A percentile compares a stretch with the other conserved stretches of the same genome.
Conservation (phyloP, 257 asterid species). For the Handroanthus guayacan region DNA sequence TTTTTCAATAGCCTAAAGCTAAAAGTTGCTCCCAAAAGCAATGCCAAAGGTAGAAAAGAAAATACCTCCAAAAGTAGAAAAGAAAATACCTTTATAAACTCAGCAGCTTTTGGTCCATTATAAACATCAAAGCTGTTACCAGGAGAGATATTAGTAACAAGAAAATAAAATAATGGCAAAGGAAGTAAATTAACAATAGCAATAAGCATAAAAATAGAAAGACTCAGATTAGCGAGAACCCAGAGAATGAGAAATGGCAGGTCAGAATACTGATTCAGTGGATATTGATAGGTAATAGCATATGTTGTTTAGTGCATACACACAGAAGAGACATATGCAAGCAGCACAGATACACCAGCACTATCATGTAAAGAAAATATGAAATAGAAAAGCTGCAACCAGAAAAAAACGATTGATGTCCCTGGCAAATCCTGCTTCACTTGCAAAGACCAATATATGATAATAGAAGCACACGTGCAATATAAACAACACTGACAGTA, state of each 20-base stretch:
- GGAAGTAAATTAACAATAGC: not conserved
- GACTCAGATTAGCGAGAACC: not conserved
- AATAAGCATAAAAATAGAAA: not conserved
- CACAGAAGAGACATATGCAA: not conserved
- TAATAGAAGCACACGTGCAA: constrained; percentile 1
- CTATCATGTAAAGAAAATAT: not conserved
- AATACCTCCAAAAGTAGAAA: constrained; percentile 29
- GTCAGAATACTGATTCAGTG: not conserved
- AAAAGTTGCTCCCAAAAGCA: too few relatives aligned
- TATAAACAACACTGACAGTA: not conserved
- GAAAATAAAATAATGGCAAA: constrained; percentile 15
- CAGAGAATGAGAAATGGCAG: constrained; percentile 11
- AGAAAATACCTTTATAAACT: constrained; percentile 72
- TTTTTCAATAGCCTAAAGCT: too few relatives aligned
- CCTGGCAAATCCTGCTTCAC: constrained; percentile 13
- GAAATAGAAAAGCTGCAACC: not conserved
- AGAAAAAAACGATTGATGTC: not conserved
- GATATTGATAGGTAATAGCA: not conserved
- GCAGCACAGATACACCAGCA: not conserved
- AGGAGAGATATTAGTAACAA: constrained; percentile 24
- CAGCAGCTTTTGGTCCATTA: constrained; percentile 97
- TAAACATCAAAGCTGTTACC: constrained; percentile 83
- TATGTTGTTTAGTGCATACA: not conserved
- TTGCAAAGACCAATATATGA: not conserved
- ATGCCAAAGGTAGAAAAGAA: constrained; percentile 28